Percentiles rank a stretch among this genome's conserved stretches.
phyloP scores from a whole-genome alignment of 2,329 filamentous ascomycete genomes.

The Escovopsis sp. region DNA sequence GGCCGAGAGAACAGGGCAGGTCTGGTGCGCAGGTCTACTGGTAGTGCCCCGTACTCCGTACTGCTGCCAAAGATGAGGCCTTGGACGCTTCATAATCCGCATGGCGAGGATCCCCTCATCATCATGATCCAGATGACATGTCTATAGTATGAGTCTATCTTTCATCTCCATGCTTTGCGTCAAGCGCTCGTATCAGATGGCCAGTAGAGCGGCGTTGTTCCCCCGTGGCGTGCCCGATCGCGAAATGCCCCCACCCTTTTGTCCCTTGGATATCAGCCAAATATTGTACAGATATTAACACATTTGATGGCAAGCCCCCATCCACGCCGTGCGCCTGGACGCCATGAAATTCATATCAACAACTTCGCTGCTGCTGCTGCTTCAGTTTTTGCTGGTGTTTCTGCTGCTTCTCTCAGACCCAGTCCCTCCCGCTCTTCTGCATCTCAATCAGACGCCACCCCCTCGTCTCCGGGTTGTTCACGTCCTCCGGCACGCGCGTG shows the following conservation, averaged over 20 bases:
- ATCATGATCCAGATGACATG: background rate
- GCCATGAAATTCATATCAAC: slow-evolving; percentile 5
- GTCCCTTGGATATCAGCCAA: slow-evolving; percentile 6
- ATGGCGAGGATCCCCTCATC: no score
- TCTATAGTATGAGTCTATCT: slow-evolving; percentile 8
- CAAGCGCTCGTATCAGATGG: slow-evolving; percentile 6
- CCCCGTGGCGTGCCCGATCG: slow-evolving; percentile 6
- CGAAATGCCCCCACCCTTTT: slow-evolving; percentile 7
- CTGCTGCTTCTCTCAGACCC: slow-evolving; percentile 28
- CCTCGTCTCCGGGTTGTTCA: slow-evolving; percentile 90
- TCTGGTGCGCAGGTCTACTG: no score
- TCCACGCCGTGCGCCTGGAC: slow-evolving; percentile 10
- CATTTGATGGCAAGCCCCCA: slow-evolving; percentile 10
- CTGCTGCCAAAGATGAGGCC: no score
- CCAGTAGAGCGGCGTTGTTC: slow-evolving; percentile 20
- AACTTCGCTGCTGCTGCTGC: background rate
- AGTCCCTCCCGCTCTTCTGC: slow-evolving; percentile 95
- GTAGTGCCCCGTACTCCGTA: no score
- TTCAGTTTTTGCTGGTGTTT: no score
- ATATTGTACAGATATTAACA: slow-evolving; percentile 18
- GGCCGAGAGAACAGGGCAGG: no score
- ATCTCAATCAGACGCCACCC: slow-evolving; percentile 97
- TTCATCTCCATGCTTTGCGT: slow-evolving; percentile 5
- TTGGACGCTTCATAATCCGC: no score
- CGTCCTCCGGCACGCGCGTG: slow-evolving; percentile 84